These are phyloP conservation scores for Conticribra guillardii DNA, from an alignment of 108 stramenopile species.

Conservation along the genomic window DNA sequence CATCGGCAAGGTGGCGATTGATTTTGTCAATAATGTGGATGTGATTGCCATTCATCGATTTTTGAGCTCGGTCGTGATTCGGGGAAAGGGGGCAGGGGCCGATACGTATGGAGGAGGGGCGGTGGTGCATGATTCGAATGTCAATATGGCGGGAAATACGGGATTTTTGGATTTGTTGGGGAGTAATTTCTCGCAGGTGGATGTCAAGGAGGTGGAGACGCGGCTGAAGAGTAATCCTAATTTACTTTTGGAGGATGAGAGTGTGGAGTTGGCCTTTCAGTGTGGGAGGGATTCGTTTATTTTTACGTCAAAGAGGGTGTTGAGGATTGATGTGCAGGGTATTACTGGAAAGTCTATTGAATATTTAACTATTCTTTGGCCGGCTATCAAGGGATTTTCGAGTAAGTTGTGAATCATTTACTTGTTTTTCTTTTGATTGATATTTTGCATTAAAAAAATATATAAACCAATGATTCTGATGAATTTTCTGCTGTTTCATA, in stretches of 20 bases:
- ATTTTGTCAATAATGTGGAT: conserved; percentile 46
- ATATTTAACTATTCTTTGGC: conserved; percentile 63
- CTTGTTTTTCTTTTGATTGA: not conserved
- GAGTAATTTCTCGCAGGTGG: conserved; percentile 48
- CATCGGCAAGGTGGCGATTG: conserved; percentile 38
- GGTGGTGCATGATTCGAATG: conserved; percentile 12
- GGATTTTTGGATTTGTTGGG: conserved; percentile 59
- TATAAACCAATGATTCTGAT: not conserved
- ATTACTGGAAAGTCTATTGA: conserved; percentile 52
- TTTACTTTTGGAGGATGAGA: conserved; percentile 45
- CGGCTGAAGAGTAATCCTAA: conserved; percentile 28
- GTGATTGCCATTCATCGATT: conserved; percentile 46
- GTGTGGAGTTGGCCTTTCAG: conserved; percentile 59
- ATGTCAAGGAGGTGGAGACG: conserved; percentile 29
- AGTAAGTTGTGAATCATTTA: conserved; percentile 10
- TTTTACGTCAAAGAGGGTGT: conserved; percentile 38
- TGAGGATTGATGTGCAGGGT: conserved; percentile 58
- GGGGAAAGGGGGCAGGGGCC: conserved; percentile 31
- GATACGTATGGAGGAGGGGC: conserved; percentile 15
- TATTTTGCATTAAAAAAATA: not conserved
- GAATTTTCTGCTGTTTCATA: not conserved
- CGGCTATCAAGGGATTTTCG: conserved; percentile 64
- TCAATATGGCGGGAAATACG: conserved; percentile 9
- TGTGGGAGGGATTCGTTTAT: conserved; percentile 55
- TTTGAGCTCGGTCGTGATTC: conserved; percentile 40